phyloP scores from a whole-genome alignment of 75 land plant genomes.

The Pinus albicaulis region DNA sequence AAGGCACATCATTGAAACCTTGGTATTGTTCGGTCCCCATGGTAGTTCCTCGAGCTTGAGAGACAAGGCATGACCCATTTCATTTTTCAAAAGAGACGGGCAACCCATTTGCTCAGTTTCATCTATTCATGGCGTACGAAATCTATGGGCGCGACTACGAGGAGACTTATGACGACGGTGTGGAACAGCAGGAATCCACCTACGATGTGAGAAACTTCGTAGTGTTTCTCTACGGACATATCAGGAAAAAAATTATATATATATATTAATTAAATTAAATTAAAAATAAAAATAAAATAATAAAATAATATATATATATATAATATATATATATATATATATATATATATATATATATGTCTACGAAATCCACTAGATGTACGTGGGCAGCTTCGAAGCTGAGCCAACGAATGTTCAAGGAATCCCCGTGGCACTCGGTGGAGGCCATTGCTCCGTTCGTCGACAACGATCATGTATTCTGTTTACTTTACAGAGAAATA shows the following conservation, averaged over 20 bases:
- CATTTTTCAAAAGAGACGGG: no score
- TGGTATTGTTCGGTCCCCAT: no score
- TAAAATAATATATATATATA: no score
- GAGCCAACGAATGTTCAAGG: slow-evolving; percentile 81
- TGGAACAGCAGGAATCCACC: slow-evolving; percentile 25
- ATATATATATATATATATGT: no score
- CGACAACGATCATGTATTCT: slow-evolving; percentile 93
- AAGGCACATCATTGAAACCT: no score
- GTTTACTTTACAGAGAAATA: slow-evolving; percentile 88
- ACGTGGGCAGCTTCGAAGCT: slow-evolving; percentile 82
- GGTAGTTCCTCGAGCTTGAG: no score
- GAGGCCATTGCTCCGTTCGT: slow-evolving; percentile 85
- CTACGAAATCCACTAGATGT: slow-evolving; percentile 97
- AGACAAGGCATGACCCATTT: no score
- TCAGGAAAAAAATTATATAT: slow-evolving; percentile 96
- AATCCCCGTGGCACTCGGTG: slow-evolving; percentile 84
- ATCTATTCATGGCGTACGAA: slow-evolving; percentile 4
- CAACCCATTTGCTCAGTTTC: no score
- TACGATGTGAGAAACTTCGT: slow-evolving; percentile 92
- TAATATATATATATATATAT: no score
- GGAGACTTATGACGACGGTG: slow-evolving; percentile 16
- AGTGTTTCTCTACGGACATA: slow-evolving; percentile 88
- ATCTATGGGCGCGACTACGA: slow-evolving; percentile 9
- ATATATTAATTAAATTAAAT: no score
- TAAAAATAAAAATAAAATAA: no score